Percentiles rank a stretch among this genome's conserved stretches.
These are phyloP conservation scores for Magnaporthiopsis incrustans DNA, from an alignment of 2,329 filamentous ascomycete species.

Conservation along the genomic window DNA sequence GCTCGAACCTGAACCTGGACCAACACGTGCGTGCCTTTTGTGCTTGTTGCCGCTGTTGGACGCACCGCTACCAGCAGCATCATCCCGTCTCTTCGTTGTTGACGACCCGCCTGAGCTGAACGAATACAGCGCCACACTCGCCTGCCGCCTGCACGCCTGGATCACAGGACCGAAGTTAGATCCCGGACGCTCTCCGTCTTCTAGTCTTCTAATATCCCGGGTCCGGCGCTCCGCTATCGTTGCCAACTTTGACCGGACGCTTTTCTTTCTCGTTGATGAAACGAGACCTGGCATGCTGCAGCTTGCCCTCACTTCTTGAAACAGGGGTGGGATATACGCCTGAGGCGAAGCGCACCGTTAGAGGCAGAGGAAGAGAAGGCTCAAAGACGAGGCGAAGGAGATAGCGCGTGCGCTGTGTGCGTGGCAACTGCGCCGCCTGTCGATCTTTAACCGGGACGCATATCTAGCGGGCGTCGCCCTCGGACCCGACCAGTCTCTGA, in stretches of 20 bases:
- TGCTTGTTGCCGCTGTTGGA: not conserved
- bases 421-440: not conserved
- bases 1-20: not conserved
- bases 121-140: not conserved
- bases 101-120: not conserved
- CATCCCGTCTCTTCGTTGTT: not conserved
- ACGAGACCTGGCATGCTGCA: not conserved
- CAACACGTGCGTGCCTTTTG: not conserved
- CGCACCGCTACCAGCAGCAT: not conserved
- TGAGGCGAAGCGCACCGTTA: not conserved
- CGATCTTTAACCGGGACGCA: not conserved
- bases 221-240: not conserved
- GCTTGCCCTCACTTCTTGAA: not conserved
- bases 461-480: not conserved
- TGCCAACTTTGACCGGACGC: not conserved
- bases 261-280: not conserved
- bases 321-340: not conserved
- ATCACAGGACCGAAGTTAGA: not conserved
- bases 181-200: not conserved
- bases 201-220: too few species aligned
- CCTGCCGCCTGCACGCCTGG: not conserved
- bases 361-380: not conserved
- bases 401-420: not conserved
- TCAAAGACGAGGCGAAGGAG: not conserved
- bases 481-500: not conserved